Conservation (phyloP, 192 early-diverging fungal genomes). For the Dissophora ornata region DNA sequence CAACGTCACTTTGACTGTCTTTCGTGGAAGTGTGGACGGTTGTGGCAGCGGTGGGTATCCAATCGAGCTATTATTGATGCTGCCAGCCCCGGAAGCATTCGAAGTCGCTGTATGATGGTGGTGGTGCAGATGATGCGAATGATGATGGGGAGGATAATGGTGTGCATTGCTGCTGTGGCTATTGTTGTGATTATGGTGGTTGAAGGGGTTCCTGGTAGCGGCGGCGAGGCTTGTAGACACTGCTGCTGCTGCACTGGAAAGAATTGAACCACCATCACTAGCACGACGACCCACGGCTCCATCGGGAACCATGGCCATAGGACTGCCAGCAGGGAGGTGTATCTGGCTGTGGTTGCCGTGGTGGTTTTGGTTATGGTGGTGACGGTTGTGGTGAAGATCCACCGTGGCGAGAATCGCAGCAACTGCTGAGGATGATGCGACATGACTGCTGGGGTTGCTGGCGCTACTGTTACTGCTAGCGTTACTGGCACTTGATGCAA, state of each 20-base stretch:
- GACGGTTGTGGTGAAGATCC: conserved; percentile 15
- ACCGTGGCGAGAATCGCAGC: conserved; percentile 25
- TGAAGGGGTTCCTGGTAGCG: conserved; percentile 28
- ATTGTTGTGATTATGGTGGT: background rate
- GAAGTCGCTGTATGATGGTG: no score
- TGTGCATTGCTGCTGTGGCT: background rate
- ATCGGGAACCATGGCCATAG: background rate
- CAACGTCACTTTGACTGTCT: conserved; percentile 34
- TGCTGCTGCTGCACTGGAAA: conserved; percentile 41
- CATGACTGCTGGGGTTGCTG: conserved; percentile 11
- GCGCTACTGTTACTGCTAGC: conserved; percentile 22
- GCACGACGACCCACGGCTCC: conserved; percentile 19
- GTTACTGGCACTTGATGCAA: conserved; percentile 13
- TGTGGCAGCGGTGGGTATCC: conserved; percentile 22
- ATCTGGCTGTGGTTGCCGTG: conserved; percentile 25
- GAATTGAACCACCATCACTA: conserved; percentile 48
- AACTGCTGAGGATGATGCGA: conserved; percentile 21
- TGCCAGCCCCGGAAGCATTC: background rate
- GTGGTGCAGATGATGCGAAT: conserved; percentile 12
- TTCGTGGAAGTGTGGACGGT: conserved; percentile 1
- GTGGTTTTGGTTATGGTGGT: background rate
- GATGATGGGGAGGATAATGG: conserved; percentile 2
- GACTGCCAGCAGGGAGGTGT: background rate
- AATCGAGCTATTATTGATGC: background rate
- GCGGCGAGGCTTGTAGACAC: conserved; percentile 28